Conservation (phyloP, 768 basidiomycete species). For the Kwoniella europaea region DNA sequence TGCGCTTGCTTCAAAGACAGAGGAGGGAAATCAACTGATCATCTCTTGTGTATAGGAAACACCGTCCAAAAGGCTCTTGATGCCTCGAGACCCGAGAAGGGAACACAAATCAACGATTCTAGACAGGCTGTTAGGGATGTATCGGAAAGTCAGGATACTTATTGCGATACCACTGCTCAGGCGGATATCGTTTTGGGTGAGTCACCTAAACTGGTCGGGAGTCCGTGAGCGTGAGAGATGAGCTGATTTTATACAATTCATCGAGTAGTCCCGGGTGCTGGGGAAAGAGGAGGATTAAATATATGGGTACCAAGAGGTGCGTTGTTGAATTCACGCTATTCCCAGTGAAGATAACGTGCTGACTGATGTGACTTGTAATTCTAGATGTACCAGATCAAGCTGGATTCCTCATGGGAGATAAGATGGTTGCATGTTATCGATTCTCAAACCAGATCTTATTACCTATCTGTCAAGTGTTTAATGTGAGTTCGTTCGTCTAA, state of each 20-base stretch:
- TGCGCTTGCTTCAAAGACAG: no score
- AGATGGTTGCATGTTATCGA: slow-evolving; percentile 64
- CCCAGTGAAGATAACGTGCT: not conserved
- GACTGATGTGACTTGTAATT: no score
- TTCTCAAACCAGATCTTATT: slow-evolving; percentile 71
- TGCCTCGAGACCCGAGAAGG: slow-evolving; percentile 58
- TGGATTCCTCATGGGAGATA: slow-evolving; percentile 38
- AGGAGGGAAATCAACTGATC: not conserved
- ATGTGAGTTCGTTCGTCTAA: slow-evolving; percentile 43
- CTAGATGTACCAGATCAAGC: slow-evolving; percentile 67
- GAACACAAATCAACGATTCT: slow-evolving; percentile 54
- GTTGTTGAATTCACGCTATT: not conserved
- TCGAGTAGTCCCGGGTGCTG: slow-evolving; percentile 2
- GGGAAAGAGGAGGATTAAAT: slow-evolving; percentile 16
- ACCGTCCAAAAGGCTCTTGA: slow-evolving; percentile 48
- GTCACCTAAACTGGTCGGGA: no score
- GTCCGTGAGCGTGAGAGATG: not conserved
- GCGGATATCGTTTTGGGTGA: slow-evolving; percentile 41
- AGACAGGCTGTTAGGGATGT: slow-evolving; percentile 54
- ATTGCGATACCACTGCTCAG: slow-evolving; percentile 55
- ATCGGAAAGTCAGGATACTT: slow-evolving; percentile 57
- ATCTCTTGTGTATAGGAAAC: slow-evolving; percentile 27
- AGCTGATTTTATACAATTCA: not conserved
- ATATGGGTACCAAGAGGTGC: slow-evolving; percentile 26
- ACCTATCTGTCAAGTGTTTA: slow-evolving; percentile 73